Evolutionary conservation across 164 flowering plant genomes (phyloP), one percentile per base, ranked within the genome.

Genomic region (Brasenia schreberi): DNA sequence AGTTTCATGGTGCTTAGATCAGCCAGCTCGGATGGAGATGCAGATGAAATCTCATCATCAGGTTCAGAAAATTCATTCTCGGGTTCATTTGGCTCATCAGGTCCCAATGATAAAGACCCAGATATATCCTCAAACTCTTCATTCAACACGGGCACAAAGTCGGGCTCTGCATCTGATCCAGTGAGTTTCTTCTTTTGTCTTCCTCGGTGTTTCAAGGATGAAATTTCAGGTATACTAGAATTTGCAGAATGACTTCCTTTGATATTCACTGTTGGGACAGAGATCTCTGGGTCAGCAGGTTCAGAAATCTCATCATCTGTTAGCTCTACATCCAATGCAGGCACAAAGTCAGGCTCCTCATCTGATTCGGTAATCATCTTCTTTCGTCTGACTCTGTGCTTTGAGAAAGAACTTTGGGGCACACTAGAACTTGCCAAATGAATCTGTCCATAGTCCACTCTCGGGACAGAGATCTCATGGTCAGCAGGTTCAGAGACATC

Each of bases 391-490:
- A 70, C 78, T 64, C 49, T 72, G n/a, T 62, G 45, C 66, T 74
- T 72, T 11, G 63, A 17, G 59, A 60, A 59, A 16, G 83, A 42
- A 43, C 18, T 63, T 39, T 80, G 67, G 39, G 67, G 66, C 18
- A 59, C 44, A 62, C 70, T 65, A 6, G 68, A 80, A 59, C 79
- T 74, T 16, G 71, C 69, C 33, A 82, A 64, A 68, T 70, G 72
- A 62, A 78, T 67, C 14, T 90, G 83, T 74, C 81, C 79, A 69
- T 72, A 80, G 68, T 81, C 85, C 42, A 78, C 69, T 67, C 77
- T 80, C 64, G 95, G 88, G 9, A 89, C 81, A 17, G 98, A 96
- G 62, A 91, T 87, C 72, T 74, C 86, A 14, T 86, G 84, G 16
- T 5, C 56, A 49, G 10, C 56, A 49, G 56, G 56, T 49, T 49